phyloP scores from a whole-genome alignment of 495 filamentous ascomycete genomes.

The Daldinia caldariorum region DNA sequence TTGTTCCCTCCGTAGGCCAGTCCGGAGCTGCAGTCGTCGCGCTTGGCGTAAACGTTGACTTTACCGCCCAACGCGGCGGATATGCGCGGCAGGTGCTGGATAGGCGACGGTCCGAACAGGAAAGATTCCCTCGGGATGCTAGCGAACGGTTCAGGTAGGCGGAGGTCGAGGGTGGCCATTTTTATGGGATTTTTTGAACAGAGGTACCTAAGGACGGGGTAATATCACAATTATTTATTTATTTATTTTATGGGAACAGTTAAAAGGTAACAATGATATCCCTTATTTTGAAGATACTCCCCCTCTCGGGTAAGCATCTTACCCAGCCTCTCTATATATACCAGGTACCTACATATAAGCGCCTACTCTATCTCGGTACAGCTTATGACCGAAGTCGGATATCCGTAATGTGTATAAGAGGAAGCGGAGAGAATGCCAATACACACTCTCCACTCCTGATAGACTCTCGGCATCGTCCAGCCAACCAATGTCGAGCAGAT shows the following conservation, averaged over 20 bases:
- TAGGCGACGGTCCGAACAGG: slow-evolving; percentile 68
- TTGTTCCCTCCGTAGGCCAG: slow-evolving; percentile 75
- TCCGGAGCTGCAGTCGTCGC: slow-evolving; percentile 70
- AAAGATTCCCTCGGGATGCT: slow-evolving; percentile 64
- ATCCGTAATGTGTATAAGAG: slow-evolving; percentile 21
- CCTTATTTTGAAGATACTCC: not conserved
- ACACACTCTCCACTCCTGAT: slow-evolving; percentile 13
- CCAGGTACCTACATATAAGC: slow-evolving; percentile 16
- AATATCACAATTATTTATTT: not conserved
- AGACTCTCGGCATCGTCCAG: not conserved
- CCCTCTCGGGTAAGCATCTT: not conserved
- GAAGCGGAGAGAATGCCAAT: slow-evolving; percentile 29
- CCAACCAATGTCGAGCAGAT: slow-evolving; percentile 11
- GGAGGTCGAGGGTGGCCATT: slow-evolving; percentile 52
- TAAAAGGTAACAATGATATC: not conserved
- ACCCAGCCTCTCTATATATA: not conserved
- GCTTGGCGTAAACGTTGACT: slow-evolving; percentile 68
- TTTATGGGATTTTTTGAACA: not conserved
- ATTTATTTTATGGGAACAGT: not conserved
- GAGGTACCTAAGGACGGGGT: not conserved
- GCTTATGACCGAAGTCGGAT: slow-evolving; percentile 36
- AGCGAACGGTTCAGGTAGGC: slow-evolving; percentile 63
- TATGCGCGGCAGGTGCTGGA: slow-evolving; percentile 68
- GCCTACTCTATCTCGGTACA: slow-evolving; percentile 6
- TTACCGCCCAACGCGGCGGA: slow-evolving; percentile 62